A percentile compares a stretch with the other conserved stretches of the same genome.
Conservation (phyloP, 2,329 filamentous ascomycete species). For the Aspergillus ochraceus region DNA sequence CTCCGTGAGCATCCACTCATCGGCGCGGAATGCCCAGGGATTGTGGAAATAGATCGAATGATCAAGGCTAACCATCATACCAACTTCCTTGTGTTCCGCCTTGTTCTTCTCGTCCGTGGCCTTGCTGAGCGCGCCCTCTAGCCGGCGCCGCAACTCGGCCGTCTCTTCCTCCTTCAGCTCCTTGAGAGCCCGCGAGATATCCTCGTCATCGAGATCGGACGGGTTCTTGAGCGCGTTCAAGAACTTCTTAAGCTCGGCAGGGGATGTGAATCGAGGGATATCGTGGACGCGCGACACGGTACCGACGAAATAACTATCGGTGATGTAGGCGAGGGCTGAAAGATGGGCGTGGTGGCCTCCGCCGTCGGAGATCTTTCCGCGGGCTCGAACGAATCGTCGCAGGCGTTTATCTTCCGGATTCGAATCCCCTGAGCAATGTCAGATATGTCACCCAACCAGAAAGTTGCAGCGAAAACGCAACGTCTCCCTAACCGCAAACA, state of each 20-base stretch:
- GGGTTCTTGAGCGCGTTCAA: slow-evolving; percentile 44
- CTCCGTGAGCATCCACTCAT: slow-evolving; percentile 53
- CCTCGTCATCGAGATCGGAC: slow-evolving; percentile 43
- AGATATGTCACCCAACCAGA: not conserved
- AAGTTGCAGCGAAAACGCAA: not conserved
- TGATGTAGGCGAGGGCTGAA: slow-evolving; percentile 87
- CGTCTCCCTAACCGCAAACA: slow-evolving; percentile 2
- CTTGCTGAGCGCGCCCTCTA: slow-evolving; percentile 35
- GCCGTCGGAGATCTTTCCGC: slow-evolving; percentile 68
- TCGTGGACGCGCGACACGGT: slow-evolving; percentile 80
- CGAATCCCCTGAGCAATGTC: slow-evolving; percentile 32
- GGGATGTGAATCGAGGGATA: slow-evolving; percentile 70
- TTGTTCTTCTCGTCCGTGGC: slow-evolving; percentile 24
- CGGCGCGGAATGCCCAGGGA: slow-evolving; percentile 48
- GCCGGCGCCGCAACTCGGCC: slow-evolving; percentile 36
- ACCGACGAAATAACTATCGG: slow-evolving; percentile 89
- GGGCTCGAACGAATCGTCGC: slow-evolving; percentile 52
- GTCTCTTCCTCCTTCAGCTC: slow-evolving; percentile 46
- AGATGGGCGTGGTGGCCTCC: slow-evolving; percentile 81
- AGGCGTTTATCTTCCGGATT: slow-evolving; percentile 67
- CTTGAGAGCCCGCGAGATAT: slow-evolving; percentile 40
- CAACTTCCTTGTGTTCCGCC: slow-evolving; percentile 38
- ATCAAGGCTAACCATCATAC: slow-evolving; percentile 54
- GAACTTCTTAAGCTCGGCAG: slow-evolving; percentile 42
- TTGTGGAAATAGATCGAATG: slow-evolving; percentile 55